phyloP scores from a whole-genome alignment of 352 stramenopile genomes.

The Pythium rhizo-oryzae region DNA sequence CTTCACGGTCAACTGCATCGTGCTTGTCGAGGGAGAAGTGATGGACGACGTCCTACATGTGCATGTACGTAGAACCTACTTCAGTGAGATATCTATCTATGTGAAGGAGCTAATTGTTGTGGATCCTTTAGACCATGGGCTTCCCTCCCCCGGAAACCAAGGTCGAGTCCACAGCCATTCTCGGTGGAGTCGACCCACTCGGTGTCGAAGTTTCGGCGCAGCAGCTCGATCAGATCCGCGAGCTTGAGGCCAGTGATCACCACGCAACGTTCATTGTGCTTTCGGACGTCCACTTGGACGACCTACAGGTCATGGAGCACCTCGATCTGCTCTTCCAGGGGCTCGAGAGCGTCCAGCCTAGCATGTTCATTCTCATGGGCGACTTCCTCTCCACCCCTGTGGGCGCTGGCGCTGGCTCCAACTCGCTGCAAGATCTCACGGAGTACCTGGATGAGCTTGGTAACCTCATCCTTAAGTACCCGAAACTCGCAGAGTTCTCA shows the following conservation, averaged over 20 bases:
- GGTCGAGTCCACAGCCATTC: constrained; percentile 64
- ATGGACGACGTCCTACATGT: constrained; percentile 91
- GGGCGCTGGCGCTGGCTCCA: constrained; percentile 63
- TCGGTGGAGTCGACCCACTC: constrained; percentile 81
- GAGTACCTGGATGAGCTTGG: constrained; percentile 91
- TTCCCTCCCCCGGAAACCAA: constrained; percentile 90
- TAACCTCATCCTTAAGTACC: constrained; percentile 89
- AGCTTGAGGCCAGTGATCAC: constrained; percentile 79
- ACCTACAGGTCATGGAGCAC: constrained; percentile 88
- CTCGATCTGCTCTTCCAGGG: constrained; percentile 91
- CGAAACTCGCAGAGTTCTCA: constrained; percentile 77
- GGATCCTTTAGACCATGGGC: constrained; percentile 66
- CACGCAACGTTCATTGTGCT: constrained; percentile 93
- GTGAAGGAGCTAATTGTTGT: neutral
- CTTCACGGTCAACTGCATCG: constrained; percentile 92
- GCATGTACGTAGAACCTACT: constrained; percentile 47
- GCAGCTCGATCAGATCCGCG: constrained; percentile 78
- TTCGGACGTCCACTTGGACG: constrained; percentile 94
- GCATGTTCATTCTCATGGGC: constrained; percentile 94
- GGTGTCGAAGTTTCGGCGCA: constrained; percentile 80
- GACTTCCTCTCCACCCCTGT: constrained; percentile 91
- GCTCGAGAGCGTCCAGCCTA: constrained; percentile 72
- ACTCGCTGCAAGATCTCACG: constrained; percentile 76
- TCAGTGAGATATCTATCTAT: neutral
- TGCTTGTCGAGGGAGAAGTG: constrained; percentile 94